Percentiles rank a stretch among this genome's conserved stretches.
Evolutionary conservation across 1,139 yeast species (phyloP).

Genomic region (Yamadazyma songkhlaensis): DNA sequence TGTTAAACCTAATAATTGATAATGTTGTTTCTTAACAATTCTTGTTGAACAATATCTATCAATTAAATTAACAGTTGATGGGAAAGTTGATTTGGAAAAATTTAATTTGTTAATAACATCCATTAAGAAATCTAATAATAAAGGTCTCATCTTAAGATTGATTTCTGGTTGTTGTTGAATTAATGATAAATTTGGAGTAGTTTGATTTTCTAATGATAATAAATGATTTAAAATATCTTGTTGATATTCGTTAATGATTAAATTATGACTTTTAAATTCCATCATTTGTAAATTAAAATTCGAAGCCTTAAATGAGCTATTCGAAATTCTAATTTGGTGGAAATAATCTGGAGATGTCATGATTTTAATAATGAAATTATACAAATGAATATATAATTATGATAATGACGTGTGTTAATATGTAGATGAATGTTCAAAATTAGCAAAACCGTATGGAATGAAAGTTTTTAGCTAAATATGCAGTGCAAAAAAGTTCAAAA

Average conservation of each 20-base stretch:
- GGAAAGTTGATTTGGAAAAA: conserved; percentile 51
- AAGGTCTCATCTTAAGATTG: conserved; percentile 48
- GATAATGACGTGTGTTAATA: neutral
- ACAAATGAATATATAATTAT: neutral
- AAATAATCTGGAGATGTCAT: conserved; percentile 34
- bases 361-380: neutral
- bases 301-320: conserved; percentile 32
- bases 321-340: conserved; percentile 33
- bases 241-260: conserved; percentile 38
- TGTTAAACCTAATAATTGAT: conserved; percentile 67
- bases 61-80: conserved; percentile 51
- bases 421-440: neutral
- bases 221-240: conserved; percentile 40
- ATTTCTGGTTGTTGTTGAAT: conserved; percentile 54
- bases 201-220: conserved; percentile 29
- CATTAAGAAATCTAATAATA: conserved; percentile 51
- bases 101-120: conserved; percentile 50
- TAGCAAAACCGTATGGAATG: too few relatives aligned
- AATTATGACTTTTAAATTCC: conserved; percentile 43
- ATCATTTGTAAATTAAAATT: conserved; percentile 33
- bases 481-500: conserved; percentile 1
- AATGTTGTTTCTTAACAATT: conserved; percentile 53
- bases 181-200: conserved; percentile 36
- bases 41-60: conserved; percentile 52
- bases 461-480: neutral